Evolutionary conservation across 2,329 filamentous ascomycete genomes (phyloP).

Genomic region (Ciborinia camelliae): DNA sequence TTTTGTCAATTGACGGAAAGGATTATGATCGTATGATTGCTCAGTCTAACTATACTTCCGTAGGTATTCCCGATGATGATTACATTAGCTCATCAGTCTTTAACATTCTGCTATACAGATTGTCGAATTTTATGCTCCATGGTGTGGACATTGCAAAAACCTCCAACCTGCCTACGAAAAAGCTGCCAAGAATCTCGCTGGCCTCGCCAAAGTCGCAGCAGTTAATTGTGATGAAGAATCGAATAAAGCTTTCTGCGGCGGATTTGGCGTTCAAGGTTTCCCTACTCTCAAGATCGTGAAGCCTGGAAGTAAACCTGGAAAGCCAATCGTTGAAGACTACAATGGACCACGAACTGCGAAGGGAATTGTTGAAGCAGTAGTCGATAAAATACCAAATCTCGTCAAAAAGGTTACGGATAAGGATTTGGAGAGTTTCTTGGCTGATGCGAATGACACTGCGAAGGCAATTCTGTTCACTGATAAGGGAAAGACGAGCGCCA

Average conservation of each 20-base stretch:
- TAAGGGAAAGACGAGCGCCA: conserved; percentile 81
- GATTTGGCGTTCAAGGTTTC: conserved; percentile 88
- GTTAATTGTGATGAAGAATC: conserved; percentile 90
- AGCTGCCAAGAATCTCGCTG: conserved; percentile 82
- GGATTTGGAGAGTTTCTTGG: conserved; percentile 71
- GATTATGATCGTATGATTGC: conserved; percentile 80
- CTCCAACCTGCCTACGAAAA: conserved; percentile 96
- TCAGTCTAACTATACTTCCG: conserved; percentile 86
- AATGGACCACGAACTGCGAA: conserved; percentile 79
- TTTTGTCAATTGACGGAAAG: conserved; percentile 75
- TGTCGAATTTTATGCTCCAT: conserved; percentile 90
- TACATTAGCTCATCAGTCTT: conserved; percentile 19
- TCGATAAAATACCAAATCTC: conserved; percentile 86
- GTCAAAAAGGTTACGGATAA: conserved; percentile 79
- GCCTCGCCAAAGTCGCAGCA: conserved; percentile 89
- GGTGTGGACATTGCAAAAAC: conserved; percentile 96
- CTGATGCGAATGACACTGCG: conserved; percentile 61
- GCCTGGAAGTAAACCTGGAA: conserved; percentile 75
- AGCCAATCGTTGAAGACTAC: conserved; percentile 86
- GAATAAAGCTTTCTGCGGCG: conserved; percentile 84
- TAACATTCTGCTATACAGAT: conserved; percentile 43
- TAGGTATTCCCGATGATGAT: conserved; percentile 46
- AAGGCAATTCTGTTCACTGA: conserved; percentile 93
- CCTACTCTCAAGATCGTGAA: conserved; percentile 92
- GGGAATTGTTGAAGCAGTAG: conserved; percentile 80